Base-by-base conservation (phyloP, 768 basidiomycete genomes). In the Termitomyces sp. region DNA sequence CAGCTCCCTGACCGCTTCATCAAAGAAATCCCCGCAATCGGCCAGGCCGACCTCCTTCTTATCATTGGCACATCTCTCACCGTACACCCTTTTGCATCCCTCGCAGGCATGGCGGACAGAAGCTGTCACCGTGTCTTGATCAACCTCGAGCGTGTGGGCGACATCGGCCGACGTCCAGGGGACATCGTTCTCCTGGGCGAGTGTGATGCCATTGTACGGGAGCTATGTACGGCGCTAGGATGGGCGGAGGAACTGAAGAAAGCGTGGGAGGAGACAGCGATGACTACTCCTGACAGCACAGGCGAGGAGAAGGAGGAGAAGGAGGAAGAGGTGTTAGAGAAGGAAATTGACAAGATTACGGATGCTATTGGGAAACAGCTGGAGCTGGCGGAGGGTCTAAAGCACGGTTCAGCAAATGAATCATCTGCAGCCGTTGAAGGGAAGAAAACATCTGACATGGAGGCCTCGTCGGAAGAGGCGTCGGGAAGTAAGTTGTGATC, bases 61-160 rank as follows among this genome's bases (percentile, higher is more conserved):
- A 83, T 97, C 48, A 87, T 97, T 64, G 95, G 95, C 30, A 98
- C 95, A 0, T 95, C 93, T 1, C 79, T 96, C 50, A 87, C 84
- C 0, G 91, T 95, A 12, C 85, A 89, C 55, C 93, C 93, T 2
- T 97, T 98, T 69, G 93, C 95, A 5, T 83, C 84, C 1, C 83
- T 98, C 26, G 81, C 88, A 10, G 72, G 75, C 46, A 70, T 81
- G 57, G 85, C 89, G 0, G 75, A 77, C 4, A 60, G 35, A 18
- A 48, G 73, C 9, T 92, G 87, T 65, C 93, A 90, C 3, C 87
- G 95, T 1, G 79, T 96, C n/a, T 80, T 98, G 33, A 86, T 98
- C 72, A 97, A 97, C 69, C 78, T 93, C 47, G 93, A 96, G 60
- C 71, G 71, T 2, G 95, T 93, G 1, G 93, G 94, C 0, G 75